phyloP scores from a whole-genome alignment of 2,329 filamentous ascomycete species.

The Colletotrichum aenigma region DNA sequence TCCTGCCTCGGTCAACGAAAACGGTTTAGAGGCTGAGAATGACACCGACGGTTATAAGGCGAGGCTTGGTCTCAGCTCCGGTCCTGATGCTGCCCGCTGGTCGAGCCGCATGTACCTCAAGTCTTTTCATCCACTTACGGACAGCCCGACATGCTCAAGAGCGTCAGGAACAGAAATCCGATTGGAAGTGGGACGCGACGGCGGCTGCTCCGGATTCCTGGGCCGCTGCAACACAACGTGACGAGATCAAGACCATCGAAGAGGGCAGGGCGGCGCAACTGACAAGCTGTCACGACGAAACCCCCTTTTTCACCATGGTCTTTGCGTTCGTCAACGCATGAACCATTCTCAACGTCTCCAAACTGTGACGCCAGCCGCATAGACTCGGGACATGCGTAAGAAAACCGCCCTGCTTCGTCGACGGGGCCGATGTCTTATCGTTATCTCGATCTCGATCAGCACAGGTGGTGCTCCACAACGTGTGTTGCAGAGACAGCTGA shows the following conservation, averaged over 20 bases:
- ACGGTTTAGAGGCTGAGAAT: neutral
- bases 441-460: slow-evolving; percentile 13
- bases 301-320: neutral
- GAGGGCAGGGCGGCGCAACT: neutral
- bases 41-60: neutral
- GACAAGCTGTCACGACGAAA: neutral
- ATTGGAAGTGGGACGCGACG: neutral
- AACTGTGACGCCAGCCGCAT: neutral
- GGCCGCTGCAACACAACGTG: neutral
- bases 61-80: neutral
- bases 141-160: neutral
- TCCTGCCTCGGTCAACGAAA: neutral
- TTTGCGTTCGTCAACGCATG: neutral
- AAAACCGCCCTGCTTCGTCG: neutral
- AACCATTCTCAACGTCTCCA: neutral
- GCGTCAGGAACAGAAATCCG: neutral
- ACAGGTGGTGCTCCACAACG: neutral
- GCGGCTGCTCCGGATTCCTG: neutral
- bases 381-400: neutral
- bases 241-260: neutral
- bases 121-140: neutral
- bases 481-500: neutral
- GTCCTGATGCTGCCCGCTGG: neutral
- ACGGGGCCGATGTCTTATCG: neutral
- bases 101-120: neutral